Percentiles rank a stretch among this genome's conserved stretches.
These are phyloP conservation scores for Plantago coronopus DNA, from an alignment of 305 asterid genomes.

Conservation along the genomic window DNA sequence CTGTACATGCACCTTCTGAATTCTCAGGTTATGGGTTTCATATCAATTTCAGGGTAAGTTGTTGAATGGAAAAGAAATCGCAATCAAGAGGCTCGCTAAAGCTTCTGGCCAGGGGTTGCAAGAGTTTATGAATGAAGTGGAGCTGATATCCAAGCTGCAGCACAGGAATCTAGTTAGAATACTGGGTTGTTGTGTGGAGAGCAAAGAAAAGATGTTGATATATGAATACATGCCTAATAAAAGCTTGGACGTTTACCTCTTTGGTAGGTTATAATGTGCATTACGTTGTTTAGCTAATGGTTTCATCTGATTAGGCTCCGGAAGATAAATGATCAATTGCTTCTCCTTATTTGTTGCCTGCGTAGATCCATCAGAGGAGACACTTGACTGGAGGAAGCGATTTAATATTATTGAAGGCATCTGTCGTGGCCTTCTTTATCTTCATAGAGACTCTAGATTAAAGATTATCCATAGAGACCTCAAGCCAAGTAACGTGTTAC, in stretches of 20 bases:
- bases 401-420: slow-evolving; percentile 42
- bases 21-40: not conserved
- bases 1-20: not conserved
- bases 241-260: slow-evolving; percentile 45
- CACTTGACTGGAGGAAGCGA: slow-evolving; percentile 39
- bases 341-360: not conserved
- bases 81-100: slow-evolving; percentile 47
- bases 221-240: slow-evolving; percentile 41
- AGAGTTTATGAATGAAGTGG: slow-evolving; percentile 52
- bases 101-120: slow-evolving; percentile 40
- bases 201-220: slow-evolving; percentile 43
- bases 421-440: slow-evolving; percentile 45
- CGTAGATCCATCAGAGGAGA: slow-evolving; percentile 23
- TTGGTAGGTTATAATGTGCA: slow-evolving; percentile 28
- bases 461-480: slow-evolving; percentile 38
- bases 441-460: slow-evolving; percentile 47
- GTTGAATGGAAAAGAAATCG: slow-evolving; percentile 34
- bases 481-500: slow-evolving; percentile 39
- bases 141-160: slow-evolving; percentile 45
- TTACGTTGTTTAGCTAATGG: not conserved
- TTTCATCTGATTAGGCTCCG: not conserved
- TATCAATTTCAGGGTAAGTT: slow-evolving; percentile 31
- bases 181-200: slow-evolving; percentile 46
- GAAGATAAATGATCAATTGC: not conserved
- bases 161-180: slow-evolving; percentile 51